Evolutionary conservation across 164 flowering plant genomes (phyloP).

Genomic region (Aristolochia californica): DNA sequence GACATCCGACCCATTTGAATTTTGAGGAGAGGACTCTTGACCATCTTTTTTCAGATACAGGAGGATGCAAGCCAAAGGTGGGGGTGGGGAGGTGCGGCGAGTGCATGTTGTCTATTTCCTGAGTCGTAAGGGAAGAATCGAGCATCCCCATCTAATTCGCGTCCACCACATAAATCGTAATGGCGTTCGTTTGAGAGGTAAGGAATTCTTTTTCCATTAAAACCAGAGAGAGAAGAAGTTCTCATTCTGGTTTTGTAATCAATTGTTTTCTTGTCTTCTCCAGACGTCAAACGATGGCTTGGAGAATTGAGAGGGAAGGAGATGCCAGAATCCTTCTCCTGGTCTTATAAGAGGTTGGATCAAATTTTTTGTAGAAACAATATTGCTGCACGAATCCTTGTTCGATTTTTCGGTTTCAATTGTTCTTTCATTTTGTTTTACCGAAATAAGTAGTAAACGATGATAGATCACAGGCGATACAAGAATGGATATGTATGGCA

Average conservation of each 20-base stretch:
- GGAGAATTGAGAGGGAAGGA: constrained; percentile 65
- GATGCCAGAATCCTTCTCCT: constrained; percentile 64
- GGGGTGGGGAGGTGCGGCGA: constrained; percentile 41
- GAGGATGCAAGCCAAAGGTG: constrained; percentile 22
- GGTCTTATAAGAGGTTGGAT: constrained; percentile 76
- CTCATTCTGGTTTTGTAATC: too few relatives aligned
- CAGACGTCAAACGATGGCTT: constrained; percentile 81
- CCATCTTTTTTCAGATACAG: constrained; percentile 4
- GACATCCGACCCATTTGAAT: background rate
- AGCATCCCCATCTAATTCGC: constrained; percentile 78
- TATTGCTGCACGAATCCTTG: too few relatives aligned
- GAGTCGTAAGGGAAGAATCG: constrained; percentile 46
- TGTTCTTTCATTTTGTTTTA: too few relatives aligned
- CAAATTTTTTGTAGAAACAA: too few relatives aligned
- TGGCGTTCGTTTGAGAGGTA: constrained; percentile 58
- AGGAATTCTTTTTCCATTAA: too few relatives aligned
- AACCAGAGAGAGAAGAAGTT: too few relatives aligned
- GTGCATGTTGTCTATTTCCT: constrained; percentile 61
- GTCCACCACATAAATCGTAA: constrained; percentile 38
- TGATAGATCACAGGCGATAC: constrained; percentile 61
- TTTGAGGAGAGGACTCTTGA: too few relatives aligned
- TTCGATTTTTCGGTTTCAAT: too few relatives aligned
- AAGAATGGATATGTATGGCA: constrained; percentile 69
- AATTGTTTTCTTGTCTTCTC: background rate
- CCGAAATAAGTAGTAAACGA: too few relatives aligned